Base-by-base conservation (phyloP, 2,329 filamentous ascomycete species). In the Trichoderma cornu-damae region DNA sequence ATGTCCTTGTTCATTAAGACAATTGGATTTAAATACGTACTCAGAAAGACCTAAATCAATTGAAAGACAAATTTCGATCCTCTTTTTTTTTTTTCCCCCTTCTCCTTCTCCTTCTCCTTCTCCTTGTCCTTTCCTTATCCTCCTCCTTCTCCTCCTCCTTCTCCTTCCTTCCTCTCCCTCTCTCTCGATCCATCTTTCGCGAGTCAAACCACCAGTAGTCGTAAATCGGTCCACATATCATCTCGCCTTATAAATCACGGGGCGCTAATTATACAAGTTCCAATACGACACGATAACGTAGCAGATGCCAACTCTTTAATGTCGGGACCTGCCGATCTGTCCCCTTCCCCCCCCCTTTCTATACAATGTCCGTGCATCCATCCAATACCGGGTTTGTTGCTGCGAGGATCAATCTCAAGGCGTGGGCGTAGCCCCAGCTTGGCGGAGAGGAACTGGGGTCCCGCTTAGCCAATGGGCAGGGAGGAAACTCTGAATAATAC, bases 271-370 rank as follows among this genome's bases (percentile, higher is more conserved):
- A 26, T 14, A 30, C n/a, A 20, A 28, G 26, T 37, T 14, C n/a
- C 50, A 54, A 6, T 9, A n/a, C n/a, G n/a, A n/a, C n/a, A n/a
- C n/a, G n/a, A n/a, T n/a, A n/a, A n/a, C n/a, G n/a, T n/a, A 30
- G 40, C 26, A 35, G 40, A 43, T 46, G 42, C 24, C 8, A 30
- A 6, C 24, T 32, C 20, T 46, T 12, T 32, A 35, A 18, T 35
- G 20, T 53, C 50, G 50, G 50, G 50, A 43, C 50, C 50, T 54
- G 50, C 50, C 50, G 50, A 54, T 54, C 50, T 37, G 18, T 24
- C 38, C 9, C 18, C 49, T 7, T 18, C 28, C 11, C 22, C n/a
- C n/a, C n/a, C n/a, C n/a, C n/a, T n/a, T 11, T 30, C 18, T 16
- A 32, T 16, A 6, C 16, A 5, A 11, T 18, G 20, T 52, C 37